A percentile compares a stretch with the other conserved stretches of the same genome.
Evolutionary conservation across 2,329 filamentous ascomycete genomes (phyloP).

Genomic region (Sclerotinia nivalis): DNA sequence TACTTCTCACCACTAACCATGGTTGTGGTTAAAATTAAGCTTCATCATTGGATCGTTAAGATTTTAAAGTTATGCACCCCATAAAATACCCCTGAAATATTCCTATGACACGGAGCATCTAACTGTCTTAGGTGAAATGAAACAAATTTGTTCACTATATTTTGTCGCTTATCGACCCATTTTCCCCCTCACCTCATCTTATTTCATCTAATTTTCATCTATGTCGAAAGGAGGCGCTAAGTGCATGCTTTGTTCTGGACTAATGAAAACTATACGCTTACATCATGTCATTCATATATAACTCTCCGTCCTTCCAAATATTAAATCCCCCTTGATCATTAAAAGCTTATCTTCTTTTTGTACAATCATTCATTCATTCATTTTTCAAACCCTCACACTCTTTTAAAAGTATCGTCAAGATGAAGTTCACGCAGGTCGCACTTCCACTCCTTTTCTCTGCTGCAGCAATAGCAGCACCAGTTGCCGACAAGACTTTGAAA

Average conservation of each 20-base stretch:
- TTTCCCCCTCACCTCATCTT: slow-evolving; percentile 17
- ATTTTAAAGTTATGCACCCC: neutral
- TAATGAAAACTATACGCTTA: neutral
- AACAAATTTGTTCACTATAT: slow-evolving; percentile 9
- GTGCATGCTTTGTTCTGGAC: neutral
- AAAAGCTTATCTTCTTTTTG: neutral
- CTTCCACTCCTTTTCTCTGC: slow-evolving; percentile 23
- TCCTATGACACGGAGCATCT: neutral
- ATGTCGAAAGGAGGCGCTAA: neutral
- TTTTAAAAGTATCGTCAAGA: slow-evolving; percentile 13
- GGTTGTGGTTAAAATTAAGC: neutral
- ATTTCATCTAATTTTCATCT: slow-evolving; percentile 21
- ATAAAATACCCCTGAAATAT: slow-evolving; percentile 3
- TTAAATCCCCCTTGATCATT: neutral
- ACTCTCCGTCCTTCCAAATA: neutral
- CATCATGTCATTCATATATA: slow-evolving; percentile 11
- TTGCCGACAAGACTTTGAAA: neutral
- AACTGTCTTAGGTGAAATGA: slow-evolving; percentile 10
- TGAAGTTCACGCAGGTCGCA: slow-evolving; percentile 26
- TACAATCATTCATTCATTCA: slow-evolving; percentile 10
- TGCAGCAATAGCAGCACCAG: slow-evolving; percentile 20
- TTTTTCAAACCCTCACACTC: slow-evolving; percentile 1
- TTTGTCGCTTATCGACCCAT: slow-evolving; percentile 19
- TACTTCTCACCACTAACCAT: neutral
- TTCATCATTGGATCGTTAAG: neutral